A percentile compares a stretch with the other conserved stretches of the same genome.
phyloP scores from a whole-genome alignment of 805 yeast species.

The Scheffersomyces stipitis region DNA sequence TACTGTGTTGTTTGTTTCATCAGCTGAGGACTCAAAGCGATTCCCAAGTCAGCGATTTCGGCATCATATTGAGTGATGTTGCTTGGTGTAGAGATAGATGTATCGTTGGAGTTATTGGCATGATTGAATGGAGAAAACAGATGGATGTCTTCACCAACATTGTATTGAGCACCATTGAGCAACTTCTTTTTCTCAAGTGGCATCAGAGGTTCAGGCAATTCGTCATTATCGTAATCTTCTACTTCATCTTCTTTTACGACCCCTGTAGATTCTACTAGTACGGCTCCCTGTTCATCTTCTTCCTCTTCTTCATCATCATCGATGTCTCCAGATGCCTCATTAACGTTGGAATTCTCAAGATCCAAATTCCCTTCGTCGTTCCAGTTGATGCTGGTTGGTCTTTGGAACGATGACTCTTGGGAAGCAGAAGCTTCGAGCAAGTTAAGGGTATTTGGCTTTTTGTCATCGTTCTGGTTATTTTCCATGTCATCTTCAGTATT shows the following conservation, averaged over 20 bases:
- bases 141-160: constrained; percentile 2
- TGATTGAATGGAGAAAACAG: constrained; percentile 8
- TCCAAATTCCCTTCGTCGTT: constrained; percentile 34
- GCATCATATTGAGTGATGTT: constrained; percentile 39
- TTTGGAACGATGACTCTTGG: constrained; percentile 32
- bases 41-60: constrained; percentile 43
- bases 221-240: not conserved
- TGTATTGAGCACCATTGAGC: constrained; percentile 2
- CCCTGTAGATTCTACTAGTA: too few species aligned
- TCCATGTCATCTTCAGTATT: constrained; percentile 21
- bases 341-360: constrained; percentile 24
- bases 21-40: constrained; percentile 40
- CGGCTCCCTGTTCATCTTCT: not conserved
- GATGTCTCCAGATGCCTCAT: too few species aligned
- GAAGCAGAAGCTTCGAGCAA: constrained; percentile 9
- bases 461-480: constrained; percentile 1
- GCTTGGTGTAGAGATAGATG: constrained; percentile 34
- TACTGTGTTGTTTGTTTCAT: constrained; percentile 12
- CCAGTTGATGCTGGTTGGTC: constrained; percentile 44
- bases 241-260: too few species aligned
- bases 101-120: constrained; percentile 9
- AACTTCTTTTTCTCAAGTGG: too few species aligned
- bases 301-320: constrained; percentile 9
- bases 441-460: not conserved
- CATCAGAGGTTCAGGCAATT: not conserved